Evolutionary conservation across 768 basidiomycete genomes (phyloP).

Genomic region (Mycena amicta): DNA sequence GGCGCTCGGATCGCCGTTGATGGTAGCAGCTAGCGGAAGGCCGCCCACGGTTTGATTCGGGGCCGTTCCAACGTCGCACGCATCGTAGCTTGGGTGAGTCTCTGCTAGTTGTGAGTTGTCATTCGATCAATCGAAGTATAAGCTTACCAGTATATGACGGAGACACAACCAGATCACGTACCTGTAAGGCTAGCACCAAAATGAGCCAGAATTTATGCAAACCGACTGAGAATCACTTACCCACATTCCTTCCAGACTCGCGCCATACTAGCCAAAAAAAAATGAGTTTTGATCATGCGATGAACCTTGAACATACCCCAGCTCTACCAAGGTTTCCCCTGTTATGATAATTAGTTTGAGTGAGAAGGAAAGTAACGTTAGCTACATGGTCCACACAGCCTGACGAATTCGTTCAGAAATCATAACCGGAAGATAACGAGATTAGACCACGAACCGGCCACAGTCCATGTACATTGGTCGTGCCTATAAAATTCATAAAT

Average conservation of each 20-base stretch:
- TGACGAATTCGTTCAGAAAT: not conserved
- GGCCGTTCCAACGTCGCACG: constrained; percentile 92
- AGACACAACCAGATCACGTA: not conserved
- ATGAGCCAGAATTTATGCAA: not conserved
- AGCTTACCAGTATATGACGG: no score
- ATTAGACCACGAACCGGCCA: constrained; percentile 44
- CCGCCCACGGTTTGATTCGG: constrained; percentile 80
- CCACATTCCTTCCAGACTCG: constrained; percentile 77
- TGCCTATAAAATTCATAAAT: constrained; percentile 64
- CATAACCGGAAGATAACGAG: not conserved
- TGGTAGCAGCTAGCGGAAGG: constrained; percentile 59
- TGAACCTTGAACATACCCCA: not conserved
- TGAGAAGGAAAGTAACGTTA: constrained; percentile 44
- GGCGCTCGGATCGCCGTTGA: constrained; percentile 58
- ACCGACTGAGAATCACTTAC: constrained; percentile 29
- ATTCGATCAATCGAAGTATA: no score
- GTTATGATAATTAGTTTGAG: no score
- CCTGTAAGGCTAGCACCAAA: not conserved
- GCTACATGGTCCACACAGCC: constrained; percentile 84
- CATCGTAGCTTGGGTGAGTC: constrained; percentile 60
- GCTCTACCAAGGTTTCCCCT: constrained; percentile 18
- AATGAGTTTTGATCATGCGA: not conserved
- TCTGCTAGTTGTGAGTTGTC: no score
- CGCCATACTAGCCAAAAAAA: constrained; percentile 79
- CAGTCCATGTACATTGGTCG: constrained; percentile 61